Percentiles rank a stretch among this genome's conserved stretches.
phyloP scores from a whole-genome alignment of 2,329 filamentous ascomycete genomes.

The Phialemonium atrogriseum region DNA sequence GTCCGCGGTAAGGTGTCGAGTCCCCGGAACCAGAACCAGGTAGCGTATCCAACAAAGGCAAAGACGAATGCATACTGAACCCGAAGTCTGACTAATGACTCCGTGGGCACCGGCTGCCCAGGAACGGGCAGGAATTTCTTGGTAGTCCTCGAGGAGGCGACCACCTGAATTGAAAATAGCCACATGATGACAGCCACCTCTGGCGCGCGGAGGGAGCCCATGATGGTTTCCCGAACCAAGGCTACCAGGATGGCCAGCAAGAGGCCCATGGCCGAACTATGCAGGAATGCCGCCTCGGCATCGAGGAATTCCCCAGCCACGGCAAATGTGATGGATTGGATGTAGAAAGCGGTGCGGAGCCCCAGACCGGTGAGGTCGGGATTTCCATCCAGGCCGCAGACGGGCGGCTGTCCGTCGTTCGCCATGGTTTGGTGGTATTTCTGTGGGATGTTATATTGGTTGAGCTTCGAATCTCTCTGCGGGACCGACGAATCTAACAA shows the following conservation, averaged over 20 bases:
- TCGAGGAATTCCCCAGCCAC: constrained; percentile 1
- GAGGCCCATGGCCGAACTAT: constrained; percentile 2
- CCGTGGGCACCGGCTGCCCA: too few relatives aligned
- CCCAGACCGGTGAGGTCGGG: constrained; percentile 4
- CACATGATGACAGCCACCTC: constrained; percentile 3
- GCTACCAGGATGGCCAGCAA: constrained; percentile 1
- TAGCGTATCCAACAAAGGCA: background rate
- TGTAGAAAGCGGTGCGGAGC: constrained; percentile 1
- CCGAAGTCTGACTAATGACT: too few relatives aligned
- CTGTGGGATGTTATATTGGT: too few relatives aligned
- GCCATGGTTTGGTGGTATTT: too few relatives aligned
- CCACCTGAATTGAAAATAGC: constrained; percentile 1
- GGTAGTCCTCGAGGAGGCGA: too few relatives aligned
- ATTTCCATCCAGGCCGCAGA: constrained; percentile 3
- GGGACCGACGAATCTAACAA: too few relatives aligned
- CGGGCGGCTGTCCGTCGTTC: background rate
- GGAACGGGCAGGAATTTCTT: too few relatives aligned
- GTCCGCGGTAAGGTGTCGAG: constrained; percentile 1
- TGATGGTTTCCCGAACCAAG: constrained; percentile 1
- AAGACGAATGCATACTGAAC: too few relatives aligned
- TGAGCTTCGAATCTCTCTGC: too few relatives aligned
- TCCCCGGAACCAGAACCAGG: constrained; percentile 3
- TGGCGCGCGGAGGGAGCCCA: background rate
- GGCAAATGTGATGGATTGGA: constrained; percentile 1
- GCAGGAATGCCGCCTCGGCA: constrained; percentile 2